Percentiles rank a stretch among this genome's conserved stretches.
phyloP scores from a whole-genome alignment of 495 filamentous ascomycete genomes.

The Thermothielavioides terrestris region DNA sequence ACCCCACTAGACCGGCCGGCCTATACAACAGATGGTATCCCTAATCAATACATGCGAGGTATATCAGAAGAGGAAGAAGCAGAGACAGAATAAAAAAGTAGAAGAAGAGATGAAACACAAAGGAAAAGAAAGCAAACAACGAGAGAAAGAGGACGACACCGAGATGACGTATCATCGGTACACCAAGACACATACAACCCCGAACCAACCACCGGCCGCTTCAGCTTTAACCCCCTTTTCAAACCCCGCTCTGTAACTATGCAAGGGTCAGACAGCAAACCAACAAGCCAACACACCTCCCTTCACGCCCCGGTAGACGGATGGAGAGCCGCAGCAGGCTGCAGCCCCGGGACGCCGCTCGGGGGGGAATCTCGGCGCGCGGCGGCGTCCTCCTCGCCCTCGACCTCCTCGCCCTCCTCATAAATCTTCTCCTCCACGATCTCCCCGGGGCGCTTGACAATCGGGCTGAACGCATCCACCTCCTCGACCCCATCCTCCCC shows the following conservation, averaged over 20 bases:
- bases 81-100: not conserved
- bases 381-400: not conserved
- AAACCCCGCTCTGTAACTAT: too few species aligned
- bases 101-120: too few species aligned
- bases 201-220: too few species aligned
- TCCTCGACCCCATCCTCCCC: conserved; percentile 48
- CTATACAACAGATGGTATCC: conserved; percentile 1
- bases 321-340: conserved; percentile 11
- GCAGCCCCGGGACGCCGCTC: too few species aligned
- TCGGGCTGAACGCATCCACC: conserved; percentile 56
- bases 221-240: too few species aligned
- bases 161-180: too few species aligned
- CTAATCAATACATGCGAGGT: not conserved
- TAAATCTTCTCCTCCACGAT: conserved; percentile 48
- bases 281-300: too few species aligned
- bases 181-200: too few species aligned
- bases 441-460: conserved; percentile 38
- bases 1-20: not conserved
- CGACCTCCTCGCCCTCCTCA: conserved; percentile 34
- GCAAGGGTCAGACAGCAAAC: too few species aligned
- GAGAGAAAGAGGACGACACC: too few species aligned
- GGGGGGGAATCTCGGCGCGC: too few species aligned
- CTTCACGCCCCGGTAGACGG: not conserved
- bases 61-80: not conserved
- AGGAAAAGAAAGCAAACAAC: not conserved